Evolutionary conservation across 164 flowering plant genomes (phyloP), one percentile per base, ranked within the genome.

Genomic region (Aristolochia contorta): DNA sequence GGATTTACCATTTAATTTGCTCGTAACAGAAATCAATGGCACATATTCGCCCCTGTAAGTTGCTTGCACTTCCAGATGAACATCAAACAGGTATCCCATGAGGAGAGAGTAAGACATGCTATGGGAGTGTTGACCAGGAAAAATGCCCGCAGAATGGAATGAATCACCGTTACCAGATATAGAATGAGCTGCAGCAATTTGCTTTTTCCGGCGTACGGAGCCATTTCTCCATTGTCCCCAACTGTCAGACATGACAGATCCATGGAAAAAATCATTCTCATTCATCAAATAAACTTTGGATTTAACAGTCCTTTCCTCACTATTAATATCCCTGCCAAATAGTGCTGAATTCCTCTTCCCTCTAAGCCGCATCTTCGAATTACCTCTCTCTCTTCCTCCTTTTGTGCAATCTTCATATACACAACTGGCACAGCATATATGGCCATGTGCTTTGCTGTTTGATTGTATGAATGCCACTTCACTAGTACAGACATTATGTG

Each of bases 1-100:
- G 16, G 96, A 83, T 68, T 81, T 82, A 14, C 93, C 84, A 65
- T 78, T 78, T 70, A 84, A 67, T 68, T 83, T 87, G 78, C 96
- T 85, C 96, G 83, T 78, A 16, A 89, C 79, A 43, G 98, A 92
- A 57, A 89, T 85, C 63, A 84, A 66, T 8, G 96, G 96, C 20
- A 86, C 93, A 67, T 76, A 82, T 47, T 77, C 79, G 30, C 82
- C 79, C 50, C 72, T 67, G 54, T 80, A 77, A 71, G 71, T 82
- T 21, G 82, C 75, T 54, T 73, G 77, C 22, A 83, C 96, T 64
- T 83, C 79, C 58, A 89, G 49, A 51, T 78, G 60, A 60, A 89
- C 87, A 67, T 89, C 86, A 64, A 75, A 80, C 19, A 89, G 68
- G 23, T 58, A 47, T 43, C 21, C 20, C 18, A 9, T 22, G 23